Evolutionary conservation across 179 eudicot genomes (phyloP), one percentile per base, ranked within the genome.

Genomic region (Dionaea muscipula): DNA sequence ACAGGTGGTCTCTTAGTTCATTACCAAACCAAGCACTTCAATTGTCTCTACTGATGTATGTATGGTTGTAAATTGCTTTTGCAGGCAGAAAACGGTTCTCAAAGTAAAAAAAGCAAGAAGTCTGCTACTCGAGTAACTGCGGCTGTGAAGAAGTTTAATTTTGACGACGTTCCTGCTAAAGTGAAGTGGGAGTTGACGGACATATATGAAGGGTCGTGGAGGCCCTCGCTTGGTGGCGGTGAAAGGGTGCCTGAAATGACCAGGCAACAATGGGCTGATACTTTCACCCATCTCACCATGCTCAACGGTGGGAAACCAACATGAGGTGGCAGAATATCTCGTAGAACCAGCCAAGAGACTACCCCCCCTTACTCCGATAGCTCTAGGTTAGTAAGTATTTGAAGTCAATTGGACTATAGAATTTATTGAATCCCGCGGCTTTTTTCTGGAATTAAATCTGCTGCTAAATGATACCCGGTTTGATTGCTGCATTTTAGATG

Each of bases 181-280:
- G 74, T 73, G 16, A 59, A 48, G 23, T 81, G 86, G 86, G 72
- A 40, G 18, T 27, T 77, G 41, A 54, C 64, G 0, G 73, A 81
- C 57, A 64, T 68, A 4, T 41, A 62, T 12, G 72, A 47, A 27
- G 72, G 55, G 41, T 26, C 57, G 2, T 80, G 80, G 80, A 55
- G 55, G 19, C 76, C 82, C 1, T 51, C 59, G 39, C 38, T 66
- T 19, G 65, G 62, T 14, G 65, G 66, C 11, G 69, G 31, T 45
- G 61, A 62, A n/a, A 33, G 57, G 55, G 73, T 80, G 20, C 48
- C 80, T 2, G 72, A 80, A 53, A 55, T 70, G 8, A 20, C 73
- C 8, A 65, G 63, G 70, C 67, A 62, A 55, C 78, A 80, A 39
- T 80, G 86, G 82, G 50, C 17, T 44, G 71, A 75, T 7, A 77